These are phyloP conservation scores for Scheffersomyces spartinae DNA, from an alignment of 805 yeast genomes.

Conservation along the genomic window DNA sequence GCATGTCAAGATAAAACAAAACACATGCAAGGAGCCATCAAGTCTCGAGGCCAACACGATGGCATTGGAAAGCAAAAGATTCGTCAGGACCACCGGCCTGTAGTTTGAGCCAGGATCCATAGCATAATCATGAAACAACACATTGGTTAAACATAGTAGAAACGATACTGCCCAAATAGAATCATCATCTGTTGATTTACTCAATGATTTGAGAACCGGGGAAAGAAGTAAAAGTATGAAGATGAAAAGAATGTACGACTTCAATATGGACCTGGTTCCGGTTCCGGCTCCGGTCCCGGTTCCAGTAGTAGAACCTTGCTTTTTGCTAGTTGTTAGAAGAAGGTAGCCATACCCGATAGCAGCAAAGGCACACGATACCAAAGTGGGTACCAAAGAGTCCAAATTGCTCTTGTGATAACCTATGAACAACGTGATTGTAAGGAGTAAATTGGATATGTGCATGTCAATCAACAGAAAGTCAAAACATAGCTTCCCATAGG, in stretches of 20 bases:
- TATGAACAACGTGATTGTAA: slow-evolving; percentile 58
- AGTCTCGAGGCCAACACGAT: slow-evolving; percentile 87
- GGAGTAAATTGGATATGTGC: slow-evolving; percentile 51
- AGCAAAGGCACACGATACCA: slow-evolving; percentile 12
- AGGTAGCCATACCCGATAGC: slow-evolving; percentile 9
- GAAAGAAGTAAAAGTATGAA: slow-evolving; percentile 68
- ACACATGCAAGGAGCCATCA: slow-evolving; percentile 61
- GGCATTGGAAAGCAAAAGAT: slow-evolving; percentile 73
- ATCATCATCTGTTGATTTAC: slow-evolving; percentile 83
- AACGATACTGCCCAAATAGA: slow-evolving; percentile 89
- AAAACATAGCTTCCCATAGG: slow-evolving; percentile 50
- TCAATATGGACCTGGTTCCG: slow-evolving; percentile 22
- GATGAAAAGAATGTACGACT: slow-evolving; percentile 58
- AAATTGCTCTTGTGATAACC: slow-evolving; percentile 42
- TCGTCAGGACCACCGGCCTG: slow-evolving; percentile 61
- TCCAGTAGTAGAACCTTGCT: slow-evolving; percentile 10
- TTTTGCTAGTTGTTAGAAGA: slow-evolving; percentile 4
- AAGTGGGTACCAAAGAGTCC: slow-evolving; percentile 37
- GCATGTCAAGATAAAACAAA: slow-evolving; percentile 68
- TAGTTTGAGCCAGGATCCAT: slow-evolving; percentile 37
- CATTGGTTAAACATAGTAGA: slow-evolving; percentile 62
- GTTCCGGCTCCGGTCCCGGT: slow-evolving; percentile 14
- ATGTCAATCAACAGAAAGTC: slow-evolving; percentile 60
- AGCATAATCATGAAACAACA: slow-evolving; percentile 59
- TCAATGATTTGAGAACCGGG: slow-evolving; percentile 81